Percentiles rank a stretch among this genome's conserved stretches.
These are phyloP conservation scores for Aspergillus pseudoglaucus DNA, from an alignment of 2,329 filamentous ascomycete species.

Conservation along the genomic window DNA sequence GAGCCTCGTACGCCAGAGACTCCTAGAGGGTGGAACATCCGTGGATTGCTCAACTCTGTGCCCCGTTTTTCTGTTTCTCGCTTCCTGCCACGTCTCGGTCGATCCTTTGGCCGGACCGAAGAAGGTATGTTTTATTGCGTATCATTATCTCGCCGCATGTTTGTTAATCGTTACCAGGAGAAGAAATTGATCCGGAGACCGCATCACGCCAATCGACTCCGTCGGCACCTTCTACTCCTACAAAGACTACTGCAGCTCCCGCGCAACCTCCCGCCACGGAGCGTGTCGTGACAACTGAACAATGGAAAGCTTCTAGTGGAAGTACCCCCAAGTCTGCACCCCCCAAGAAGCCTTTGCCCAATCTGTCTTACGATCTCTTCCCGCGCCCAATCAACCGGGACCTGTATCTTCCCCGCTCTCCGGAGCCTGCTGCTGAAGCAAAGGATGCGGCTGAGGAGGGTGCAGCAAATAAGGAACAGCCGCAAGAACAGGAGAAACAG, in stretches of 20 bases:
- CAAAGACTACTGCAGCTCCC: too few relatives aligned
- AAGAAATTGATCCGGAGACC: not conserved
- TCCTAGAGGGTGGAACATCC: slow-evolving; percentile 22
- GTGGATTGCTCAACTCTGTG: slow-evolving; percentile 25
- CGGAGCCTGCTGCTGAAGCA: not conserved
- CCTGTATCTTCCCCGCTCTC: slow-evolving; percentile 10
- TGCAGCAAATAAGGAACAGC: not conserved
- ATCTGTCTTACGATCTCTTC: slow-evolving; percentile 23
- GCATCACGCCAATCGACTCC: not conserved
- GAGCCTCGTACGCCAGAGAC: slow-evolving; percentile 18
- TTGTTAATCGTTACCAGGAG: not conserved
- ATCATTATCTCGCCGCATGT: not conserved
- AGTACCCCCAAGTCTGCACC: not conserved
- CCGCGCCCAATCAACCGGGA: slow-evolving; percentile 18
- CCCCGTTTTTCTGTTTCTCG: slow-evolving; percentile 23
- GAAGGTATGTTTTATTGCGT: slow-evolving; percentile 7
- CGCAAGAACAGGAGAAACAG: not conserved
- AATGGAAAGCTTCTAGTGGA: not conserved
- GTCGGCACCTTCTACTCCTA: not conserved
- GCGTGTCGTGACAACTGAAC: too few relatives aligned
- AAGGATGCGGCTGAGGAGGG: not conserved
- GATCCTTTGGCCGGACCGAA: slow-evolving; percentile 10
- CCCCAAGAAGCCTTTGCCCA: slow-evolving; percentile 11
- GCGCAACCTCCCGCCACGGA: too few relatives aligned
- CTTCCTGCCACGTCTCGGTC: slow-evolving; percentile 16